Conservation (phyloP, 2,329 filamentous ascomycete species). For the Sporothrix pseudoabietina region DNA sequence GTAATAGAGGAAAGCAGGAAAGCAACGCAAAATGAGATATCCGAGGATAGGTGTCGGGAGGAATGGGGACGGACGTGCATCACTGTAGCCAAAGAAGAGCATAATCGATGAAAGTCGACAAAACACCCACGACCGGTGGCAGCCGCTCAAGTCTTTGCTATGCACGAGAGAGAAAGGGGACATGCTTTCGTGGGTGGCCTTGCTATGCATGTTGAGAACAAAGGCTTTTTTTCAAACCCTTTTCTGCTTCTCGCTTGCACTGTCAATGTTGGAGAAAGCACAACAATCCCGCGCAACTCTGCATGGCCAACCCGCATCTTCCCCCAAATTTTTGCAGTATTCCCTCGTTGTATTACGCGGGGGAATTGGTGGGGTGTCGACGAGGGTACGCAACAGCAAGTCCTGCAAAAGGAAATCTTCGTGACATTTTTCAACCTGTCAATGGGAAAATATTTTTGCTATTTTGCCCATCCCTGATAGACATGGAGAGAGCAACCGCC, state of each 20-base stretch:
- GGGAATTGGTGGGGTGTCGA: conserved; percentile 16
- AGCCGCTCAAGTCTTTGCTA: neutral
- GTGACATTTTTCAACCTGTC: conserved; percentile 23
- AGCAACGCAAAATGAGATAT: neutral
- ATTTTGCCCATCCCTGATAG: neutral
- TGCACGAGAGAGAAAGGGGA: conserved; percentile 16
- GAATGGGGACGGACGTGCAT: neutral
- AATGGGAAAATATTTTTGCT: neutral
- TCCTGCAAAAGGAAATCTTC: neutral
- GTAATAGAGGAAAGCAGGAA: neutral
- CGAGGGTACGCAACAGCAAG: neutral
- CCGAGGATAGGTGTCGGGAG: conserved; percentile 9
- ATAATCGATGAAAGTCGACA: neutral
- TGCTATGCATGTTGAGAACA: neutral
- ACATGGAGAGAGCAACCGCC: neutral
- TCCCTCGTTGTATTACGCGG: conserved; percentile 18
- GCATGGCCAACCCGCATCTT: neutral
- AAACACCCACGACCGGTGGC: neutral
- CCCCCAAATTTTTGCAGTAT: neutral
- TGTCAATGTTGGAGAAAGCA: neutral
- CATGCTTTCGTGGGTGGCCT: neutral
- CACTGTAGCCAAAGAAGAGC: neutral
- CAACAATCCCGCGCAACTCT: neutral
- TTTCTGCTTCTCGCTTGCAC: neutral
- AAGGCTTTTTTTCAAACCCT: neutral